These are phyloP conservation scores for Nannizzia gypsea DNA, from an alignment of 2,329 filamentous ascomycete genomes.

Conservation along the genomic window DNA sequence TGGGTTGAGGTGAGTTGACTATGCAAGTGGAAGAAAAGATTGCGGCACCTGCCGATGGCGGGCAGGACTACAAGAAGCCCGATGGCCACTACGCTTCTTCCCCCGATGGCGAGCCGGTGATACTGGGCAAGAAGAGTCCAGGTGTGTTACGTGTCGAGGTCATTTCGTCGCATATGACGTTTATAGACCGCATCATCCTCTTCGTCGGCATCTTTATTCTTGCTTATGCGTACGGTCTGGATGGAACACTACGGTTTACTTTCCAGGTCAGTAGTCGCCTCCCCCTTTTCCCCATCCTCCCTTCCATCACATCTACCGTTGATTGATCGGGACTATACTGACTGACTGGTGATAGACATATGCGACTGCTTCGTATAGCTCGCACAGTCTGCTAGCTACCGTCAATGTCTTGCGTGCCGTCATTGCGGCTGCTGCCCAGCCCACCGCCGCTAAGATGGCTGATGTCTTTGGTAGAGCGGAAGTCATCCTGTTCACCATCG, in stretches of 20 bases:
- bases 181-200: slow-evolving; percentile 43
- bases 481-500: slow-evolving; percentile 42
- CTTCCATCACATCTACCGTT: too few species aligned
- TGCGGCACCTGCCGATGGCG: neutral
- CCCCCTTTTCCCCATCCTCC: slow-evolving; percentile 10
- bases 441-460: slow-evolving; percentile 49
- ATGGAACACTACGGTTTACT: slow-evolving; percentile 44
- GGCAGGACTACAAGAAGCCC: neutral
- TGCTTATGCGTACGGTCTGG: slow-evolving; percentile 52
- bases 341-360: too few species aligned
- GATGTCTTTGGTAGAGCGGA: slow-evolving; percentile 53
- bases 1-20: too few species aligned
- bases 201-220: slow-evolving; percentile 52
- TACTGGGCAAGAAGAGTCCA: slow-evolving; percentile 28
- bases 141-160: slow-evolving; percentile 52
- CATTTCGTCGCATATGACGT: slow-evolving; percentile 42
- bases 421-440: slow-evolving; percentile 48
- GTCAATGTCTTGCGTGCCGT: slow-evolving; percentile 48
- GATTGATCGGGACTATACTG: too few species aligned
- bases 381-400: slow-evolving; percentile 47
- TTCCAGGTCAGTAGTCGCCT: slow-evolving; percentile 33
- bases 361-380: slow-evolving; percentile 41
- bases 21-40: neutral
- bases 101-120: neutral
- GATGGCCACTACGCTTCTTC: too few species aligned